Evolutionary conservation across 208 protist species (phyloP).

Genomic region (Trypanosoma melophagium): DNA sequence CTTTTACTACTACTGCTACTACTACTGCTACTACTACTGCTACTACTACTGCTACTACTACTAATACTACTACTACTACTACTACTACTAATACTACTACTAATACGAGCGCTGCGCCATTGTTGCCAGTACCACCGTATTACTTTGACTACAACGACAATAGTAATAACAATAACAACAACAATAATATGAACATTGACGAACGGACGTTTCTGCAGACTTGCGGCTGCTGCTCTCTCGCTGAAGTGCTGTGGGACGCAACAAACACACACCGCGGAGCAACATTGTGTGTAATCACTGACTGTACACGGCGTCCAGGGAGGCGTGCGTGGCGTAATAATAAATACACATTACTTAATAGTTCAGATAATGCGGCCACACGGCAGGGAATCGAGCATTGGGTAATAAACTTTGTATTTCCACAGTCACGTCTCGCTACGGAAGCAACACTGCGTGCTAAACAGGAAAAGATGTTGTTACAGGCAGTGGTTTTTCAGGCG

Average conservation of each 20-base stretch:
- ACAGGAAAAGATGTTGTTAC: conserved; percentile 47
- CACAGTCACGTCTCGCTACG: conserved; percentile 39
- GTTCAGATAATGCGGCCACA: conserved; percentile 10
- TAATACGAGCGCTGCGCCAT: too few species aligned
- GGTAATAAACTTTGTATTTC: conserved; percentile 76
- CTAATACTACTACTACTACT: too few species aligned
- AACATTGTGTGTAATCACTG: conserved; percentile 57
- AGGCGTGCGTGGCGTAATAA: conserved; percentile 51
- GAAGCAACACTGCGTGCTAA: conserved; percentile 22
- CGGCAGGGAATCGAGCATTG: conserved; percentile 56
- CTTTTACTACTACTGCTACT: too few species aligned
- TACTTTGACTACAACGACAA: conserved; percentile 10
- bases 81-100: too few species aligned
- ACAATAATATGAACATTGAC: too few species aligned
- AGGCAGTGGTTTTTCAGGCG: conserved; percentile 61
- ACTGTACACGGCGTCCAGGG: conserved; percentile 70
- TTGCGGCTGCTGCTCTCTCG: conserved; percentile 47
- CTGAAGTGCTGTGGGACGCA: conserved; percentile 35
- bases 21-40: too few species aligned
- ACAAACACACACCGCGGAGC: conserved; percentile 33
- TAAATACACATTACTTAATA: conserved; percentile 36
- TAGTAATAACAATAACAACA: background rate
- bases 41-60: too few species aligned
- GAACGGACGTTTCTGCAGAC: conserved; percentile 25
- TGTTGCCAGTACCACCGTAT: conserved; percentile 19